These are phyloP conservation scores for Arabidopsis arenosa DNA, from an alignment of 345 rosid species.

Conservation along the genomic window DNA sequence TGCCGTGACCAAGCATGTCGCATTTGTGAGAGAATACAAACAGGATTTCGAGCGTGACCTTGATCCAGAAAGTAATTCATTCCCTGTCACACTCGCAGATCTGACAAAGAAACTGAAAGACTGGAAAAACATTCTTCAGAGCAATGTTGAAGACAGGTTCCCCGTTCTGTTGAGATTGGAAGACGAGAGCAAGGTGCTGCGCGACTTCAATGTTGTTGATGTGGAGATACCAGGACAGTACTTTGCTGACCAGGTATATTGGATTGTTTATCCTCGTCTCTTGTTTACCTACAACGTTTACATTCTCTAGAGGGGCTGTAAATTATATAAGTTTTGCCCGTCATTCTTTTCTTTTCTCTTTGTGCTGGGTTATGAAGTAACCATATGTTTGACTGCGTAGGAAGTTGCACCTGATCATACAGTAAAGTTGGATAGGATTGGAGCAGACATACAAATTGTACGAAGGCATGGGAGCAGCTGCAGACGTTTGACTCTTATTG, in stretches of 20 bases:
- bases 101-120: constrained; percentile 85
- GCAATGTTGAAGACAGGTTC: constrained; percentile 95
- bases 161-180: constrained; percentile 91
- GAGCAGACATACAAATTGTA: constrained; percentile 94
- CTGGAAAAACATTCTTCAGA: constrained; percentile 95
- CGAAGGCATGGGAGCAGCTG: constrained; percentile 99
- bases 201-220: constrained; percentile 94
- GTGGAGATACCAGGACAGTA: constrained; percentile 99
- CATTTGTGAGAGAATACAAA: constrained; percentile 96
- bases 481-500: constrained; percentile 91
- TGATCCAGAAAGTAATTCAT: constrained; percentile 90
- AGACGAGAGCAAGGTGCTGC: constrained; percentile 90
- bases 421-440: constrained; percentile 88
- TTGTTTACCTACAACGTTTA: constrained; percentile 1
- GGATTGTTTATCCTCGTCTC: constrained; percentile 2
- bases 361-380: constrained; percentile 2
- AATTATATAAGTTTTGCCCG: not conserved
- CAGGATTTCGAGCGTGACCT: constrained; percentile 96
- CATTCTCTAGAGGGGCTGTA: constrained; percentile 2
- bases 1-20: constrained; percentile 95
- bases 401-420: constrained; percentile 94
- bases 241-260: constrained; percentile 86
- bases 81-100: constrained; percentile 87
- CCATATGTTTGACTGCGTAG: constrained; percentile 47
- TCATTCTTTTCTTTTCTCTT: constrained; percentile 2